Conservation (phyloP, 2,329 filamentous ascomycete genomes). For the Aspergillus ochraceoroseus region DNA sequence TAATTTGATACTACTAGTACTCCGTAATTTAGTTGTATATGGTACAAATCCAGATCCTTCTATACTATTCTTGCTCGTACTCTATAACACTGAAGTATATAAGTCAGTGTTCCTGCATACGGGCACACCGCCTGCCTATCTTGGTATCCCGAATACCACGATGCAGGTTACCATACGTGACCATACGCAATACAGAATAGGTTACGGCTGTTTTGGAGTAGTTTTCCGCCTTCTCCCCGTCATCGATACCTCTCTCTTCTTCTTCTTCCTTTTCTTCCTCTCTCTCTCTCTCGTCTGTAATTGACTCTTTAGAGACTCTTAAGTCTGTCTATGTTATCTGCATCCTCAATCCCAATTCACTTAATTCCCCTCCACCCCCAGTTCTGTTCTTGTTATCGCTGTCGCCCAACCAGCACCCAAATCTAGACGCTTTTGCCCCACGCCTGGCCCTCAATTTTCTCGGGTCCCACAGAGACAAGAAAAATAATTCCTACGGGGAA, state of each 20-base stretch:
- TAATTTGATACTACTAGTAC: too few species aligned
- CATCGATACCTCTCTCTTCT: too few species aligned
- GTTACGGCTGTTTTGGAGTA: too few species aligned
- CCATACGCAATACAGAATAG: background rate
- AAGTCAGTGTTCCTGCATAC: background rate
- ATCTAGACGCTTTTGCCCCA: conserved; percentile 9
- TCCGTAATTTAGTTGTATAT: too few species aligned
- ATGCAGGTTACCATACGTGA: background rate
- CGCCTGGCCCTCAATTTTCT: conserved; percentile 13
- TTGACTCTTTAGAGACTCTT: too few species aligned
- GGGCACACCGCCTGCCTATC: background rate
- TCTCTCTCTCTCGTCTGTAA: background rate
- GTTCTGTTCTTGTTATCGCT: background rate
- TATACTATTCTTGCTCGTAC: too few species aligned
- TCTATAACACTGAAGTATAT: too few species aligned
- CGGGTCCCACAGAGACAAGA: conserved; percentile 13
- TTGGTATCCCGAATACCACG: conserved; percentile 1
- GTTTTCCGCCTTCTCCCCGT: background rate
- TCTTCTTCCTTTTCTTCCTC: background rate
- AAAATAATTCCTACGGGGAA: background rate
- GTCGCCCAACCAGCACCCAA: conserved; percentile 6
- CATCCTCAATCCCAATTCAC: background rate
- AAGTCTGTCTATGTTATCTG: too few species aligned
- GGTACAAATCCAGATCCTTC: too few species aligned
- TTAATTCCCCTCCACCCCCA: background rate